Percentiles rank a stretch among this genome's conserved stretches.
Evolutionary conservation across 495 filamentous ascomycete species (phyloP).

Genomic region (Darksidea phi): DNA sequence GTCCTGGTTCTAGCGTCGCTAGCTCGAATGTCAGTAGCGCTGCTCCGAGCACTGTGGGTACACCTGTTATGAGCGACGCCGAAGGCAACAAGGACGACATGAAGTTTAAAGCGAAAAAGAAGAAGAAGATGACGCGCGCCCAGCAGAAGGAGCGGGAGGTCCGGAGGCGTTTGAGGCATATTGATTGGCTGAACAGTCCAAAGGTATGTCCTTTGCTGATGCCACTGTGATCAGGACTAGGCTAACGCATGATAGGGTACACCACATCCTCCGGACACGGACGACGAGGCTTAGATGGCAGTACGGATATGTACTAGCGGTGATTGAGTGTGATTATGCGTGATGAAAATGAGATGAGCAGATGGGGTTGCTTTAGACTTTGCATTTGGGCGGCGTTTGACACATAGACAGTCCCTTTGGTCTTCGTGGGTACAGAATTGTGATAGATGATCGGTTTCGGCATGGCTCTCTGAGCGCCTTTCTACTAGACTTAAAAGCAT

Average conservation of each 20-base stretch:
- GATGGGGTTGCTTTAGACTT: no score
- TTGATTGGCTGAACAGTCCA: constrained; percentile 82
- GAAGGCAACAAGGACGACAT: constrained; percentile 73
- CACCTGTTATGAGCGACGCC: constrained; percentile 78
- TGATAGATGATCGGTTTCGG: no score
- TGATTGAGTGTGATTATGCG: no score
- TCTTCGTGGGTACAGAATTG: no score
- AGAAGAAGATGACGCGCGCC: constrained; percentile 98
- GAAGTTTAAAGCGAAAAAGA: constrained; percentile 92
- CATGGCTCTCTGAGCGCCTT: no score
- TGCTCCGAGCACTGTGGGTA: constrained; percentile 57
- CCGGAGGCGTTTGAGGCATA: constrained; percentile 82
- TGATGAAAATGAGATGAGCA: no score
- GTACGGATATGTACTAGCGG: background rate
- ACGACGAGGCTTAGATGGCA: constrained; percentile 44
- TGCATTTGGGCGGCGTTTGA: no score
- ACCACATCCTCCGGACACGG: constrained; percentile 46
- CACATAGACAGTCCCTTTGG: no score
- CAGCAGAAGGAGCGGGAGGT: constrained; percentile 92
- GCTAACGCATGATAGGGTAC: constrained; percentile 52
- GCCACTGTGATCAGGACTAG: background rate
- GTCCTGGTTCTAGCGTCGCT: constrained; percentile 55
- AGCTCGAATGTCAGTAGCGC: constrained; percentile 54
- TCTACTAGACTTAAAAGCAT: no score
- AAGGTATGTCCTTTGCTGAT: constrained; percentile 37